These are phyloP conservation scores for Backusella macrospora DNA, from an alignment of 192 early-diverging fungal genomes.

Conservation along the genomic window DNA sequence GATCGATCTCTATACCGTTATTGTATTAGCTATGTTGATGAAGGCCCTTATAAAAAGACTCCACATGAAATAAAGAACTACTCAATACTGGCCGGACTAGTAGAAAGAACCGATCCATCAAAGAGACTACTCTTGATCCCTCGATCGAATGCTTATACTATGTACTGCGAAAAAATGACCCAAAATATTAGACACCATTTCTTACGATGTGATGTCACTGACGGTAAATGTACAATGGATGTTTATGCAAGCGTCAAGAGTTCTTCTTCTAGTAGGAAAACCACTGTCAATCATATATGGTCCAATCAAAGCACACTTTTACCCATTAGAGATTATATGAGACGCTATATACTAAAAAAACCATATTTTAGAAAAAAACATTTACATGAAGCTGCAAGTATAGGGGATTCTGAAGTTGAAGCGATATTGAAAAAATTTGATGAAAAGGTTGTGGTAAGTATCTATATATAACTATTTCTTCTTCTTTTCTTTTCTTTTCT, in stretches of 20 bases:
- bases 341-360: not conserved
- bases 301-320: not conserved
- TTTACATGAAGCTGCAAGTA: not conserved
- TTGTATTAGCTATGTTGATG: not conserved
- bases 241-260: conserved; percentile 2
- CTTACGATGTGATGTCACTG: not conserved
- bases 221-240: not conserved
- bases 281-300: conserved; percentile 1
- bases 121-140: conserved; percentile 46
- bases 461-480: not conserved
- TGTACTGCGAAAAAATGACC: conserved; percentile 44
- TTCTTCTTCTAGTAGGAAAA: not conserved
- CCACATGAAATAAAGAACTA: not conserved
- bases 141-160: conserved; percentile 45
- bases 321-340: conserved; percentile 4
- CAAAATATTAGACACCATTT: not conserved
- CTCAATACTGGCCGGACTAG: conserved; percentile 43
- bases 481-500: too few species aligned
- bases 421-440: not conserved
- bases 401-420: not conserved
- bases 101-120: conserved; percentile 36
- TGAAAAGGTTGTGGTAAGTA: not conserved
- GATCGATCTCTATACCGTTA: not conserved
- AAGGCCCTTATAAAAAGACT: not conserved
- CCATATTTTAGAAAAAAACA: not conserved